Base-by-base conservation (phyloP, 2,329 filamentous ascomycete species). In the Apiospora pterosperma region DNA sequence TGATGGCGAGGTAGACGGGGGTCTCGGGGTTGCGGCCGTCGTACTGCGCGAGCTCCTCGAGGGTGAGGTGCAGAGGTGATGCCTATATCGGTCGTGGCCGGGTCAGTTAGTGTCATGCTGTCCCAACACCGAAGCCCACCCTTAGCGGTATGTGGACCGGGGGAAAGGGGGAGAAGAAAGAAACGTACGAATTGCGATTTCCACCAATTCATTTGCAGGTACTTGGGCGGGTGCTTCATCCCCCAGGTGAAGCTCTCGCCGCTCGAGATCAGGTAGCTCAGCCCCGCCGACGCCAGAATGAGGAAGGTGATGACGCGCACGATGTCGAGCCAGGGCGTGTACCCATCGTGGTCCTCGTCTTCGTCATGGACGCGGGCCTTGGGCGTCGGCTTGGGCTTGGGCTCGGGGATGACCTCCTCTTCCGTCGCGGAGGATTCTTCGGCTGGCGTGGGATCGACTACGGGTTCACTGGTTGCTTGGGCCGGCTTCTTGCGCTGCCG, bases 1-100 rank as follows among this genome's bases (percentile, higher is more conserved):
- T 95, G 73, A 99, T 88, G 67, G 93, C 93, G 64, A 99, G 86
- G 81, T 97, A 97, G 76, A 98, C 88, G 7, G 96, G 96, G 66
- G 90, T 88, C 8, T 79, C 76, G 11, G 88, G 81, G 77, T 97
- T 89, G 65, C 81, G 85, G 79, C 96, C 96, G 79, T 97, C 90
- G 83, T 91, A 96, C 61, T 81, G 76, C 58, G 85, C 77, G 60
- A 99, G 89, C 76, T 97, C 84, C 23, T 83, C 81, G 64, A 91
- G 90, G 1, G 93, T 97, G 42, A 98, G 84, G 74, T 85, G 81
- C 61, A 92, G 67, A 16, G 92, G 91, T 1, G 83, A 83, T 65
- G 76, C 74, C 84, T 88, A 69, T 63, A 4, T 81, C 68, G 66
- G 62, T 14, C 66, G 55, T 19, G 11, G 11, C 1, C 2, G 38